Base-by-base conservation (phyloP, 345 rosid genomes). In the Luvunga scandens region DNA sequence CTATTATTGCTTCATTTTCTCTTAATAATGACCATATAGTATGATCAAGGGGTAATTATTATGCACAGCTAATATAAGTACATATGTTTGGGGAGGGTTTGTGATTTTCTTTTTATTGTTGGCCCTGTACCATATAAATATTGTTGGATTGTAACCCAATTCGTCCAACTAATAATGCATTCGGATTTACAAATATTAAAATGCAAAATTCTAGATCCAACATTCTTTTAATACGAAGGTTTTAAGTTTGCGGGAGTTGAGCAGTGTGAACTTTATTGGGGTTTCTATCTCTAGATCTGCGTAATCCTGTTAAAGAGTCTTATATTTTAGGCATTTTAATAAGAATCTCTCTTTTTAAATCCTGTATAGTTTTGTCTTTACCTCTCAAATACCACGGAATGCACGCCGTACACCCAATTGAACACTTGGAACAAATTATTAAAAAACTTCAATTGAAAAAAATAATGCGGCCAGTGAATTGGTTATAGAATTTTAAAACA, bases 211-310 rank as follows among this genome's bases (percentile, higher is more conserved):
- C 24, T 28, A 50, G 73, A 70, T 70, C 73, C 28, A 13, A 24
- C 6, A 39, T 45, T 45, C 1, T 25, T 24, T 25, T 45, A 13
- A 24, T 45, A 38, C 19, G 36, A 48, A 7, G 60, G 71, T 39
- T 9, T 70, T 14, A 1, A 36, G 56, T 60, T 25, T 8, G 65
- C 34, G 66, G 24, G 12, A 22, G 22, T 38, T 21, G 39, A 62
- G 69, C 19, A 61, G 38, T 19, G 59, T 74, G 77, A 74, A 63
- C 66, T 10, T 19, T 62, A 62, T 5, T 25, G 60, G 69, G 63
- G 22, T 62, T 42, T 74, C 69, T 42, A 62, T 62, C 60, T 74
- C 69, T 42, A 62, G 19, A 39, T 42, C 28, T 3, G 45, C 10
- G 28, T 38, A 39, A 62, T n/a, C n/a, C n/a, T 62, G 21, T 48